Base-by-base conservation (phyloP, 192 early-diverging fungal species). In the Diversispora epigaea region DNA sequence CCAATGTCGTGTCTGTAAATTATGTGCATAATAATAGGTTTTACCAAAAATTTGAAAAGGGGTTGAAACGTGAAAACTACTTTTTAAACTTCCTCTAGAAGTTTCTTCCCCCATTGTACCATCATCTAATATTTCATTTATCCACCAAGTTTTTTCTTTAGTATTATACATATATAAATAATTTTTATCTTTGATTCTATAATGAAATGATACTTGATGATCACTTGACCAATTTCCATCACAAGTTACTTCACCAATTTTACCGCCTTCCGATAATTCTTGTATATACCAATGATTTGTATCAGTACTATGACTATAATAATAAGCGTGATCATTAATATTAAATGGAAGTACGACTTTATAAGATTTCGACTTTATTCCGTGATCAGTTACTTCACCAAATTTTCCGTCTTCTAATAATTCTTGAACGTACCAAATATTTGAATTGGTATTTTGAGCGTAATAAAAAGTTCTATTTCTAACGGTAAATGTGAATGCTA, bases 251-350 rank as follows among this genome's bases (percentile, higher is more conserved):
- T 19, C 2, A 7, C 55, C 55, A 17, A 66, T 19, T 46, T 66
- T 66, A 21, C 64, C 64, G 19, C 64, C 64, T n/a, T 47, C 64
- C 15, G 22, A 45, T 46, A 66, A 66, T 45, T 66, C 64, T 46
- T 43, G 41, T 43, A 66, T 47, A 66, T 46, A 66, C 44, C 44
- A 66, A 45, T 66, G 45, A 45, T 43, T 66, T 11, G 41, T 17
- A 19, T 46, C 41, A 9, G 19, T 32, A 46, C 45, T 66, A 46
- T 66, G 64, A 11, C 64, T n/a, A 66, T 45, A 66, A 66, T 45
- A 45, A 45, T 21, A 66, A n/a, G 64, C 21, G 43, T 19, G 43
- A 19, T 19, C 10, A 45, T 43, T 21, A 45, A 46, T 45, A n/a
- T n/a, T 43, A 45, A 66, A 66, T 21, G 43, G 0, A 15, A 66